Evolutionary conservation across 2,329 filamentous ascomycete species (phyloP).

Genomic region (Aspergillus pseudoterreus): DNA sequence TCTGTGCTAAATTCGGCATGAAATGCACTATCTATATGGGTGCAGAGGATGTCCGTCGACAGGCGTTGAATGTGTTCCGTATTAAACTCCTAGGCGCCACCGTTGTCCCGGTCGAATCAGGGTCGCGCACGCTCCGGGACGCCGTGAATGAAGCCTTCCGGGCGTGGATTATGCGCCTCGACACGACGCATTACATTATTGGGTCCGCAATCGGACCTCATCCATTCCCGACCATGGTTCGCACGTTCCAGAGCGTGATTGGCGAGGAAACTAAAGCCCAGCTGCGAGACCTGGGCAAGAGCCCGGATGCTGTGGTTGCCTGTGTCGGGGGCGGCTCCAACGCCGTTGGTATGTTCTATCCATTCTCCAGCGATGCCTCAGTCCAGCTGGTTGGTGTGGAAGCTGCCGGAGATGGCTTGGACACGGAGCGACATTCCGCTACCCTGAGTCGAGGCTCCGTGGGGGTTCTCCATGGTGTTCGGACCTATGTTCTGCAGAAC

Average conservation of each 20-base stretch:
- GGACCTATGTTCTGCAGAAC: slow-evolving; percentile 89
- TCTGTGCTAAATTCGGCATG: slow-evolving; percentile 95
- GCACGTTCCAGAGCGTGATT: slow-evolving; percentile 94
- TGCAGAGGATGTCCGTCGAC: slow-evolving; percentile 86
- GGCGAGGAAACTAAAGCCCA: slow-evolving; percentile 90
- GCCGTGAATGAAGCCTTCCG: slow-evolving; percentile 91
- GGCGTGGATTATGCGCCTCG: slow-evolving; percentile 82
- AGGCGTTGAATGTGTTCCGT: slow-evolving; percentile 92
- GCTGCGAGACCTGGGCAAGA: slow-evolving; percentile 75
- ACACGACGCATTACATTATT: slow-evolving; percentile 93
- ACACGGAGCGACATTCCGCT: slow-evolving; percentile 76
- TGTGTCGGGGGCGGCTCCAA: slow-evolving; percentile 94
- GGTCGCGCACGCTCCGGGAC: slow-evolving; percentile 72
- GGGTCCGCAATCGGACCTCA: slow-evolving; percentile 93
- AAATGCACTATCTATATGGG: slow-evolving; percentile 97
- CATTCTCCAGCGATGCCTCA: slow-evolving; percentile 73
- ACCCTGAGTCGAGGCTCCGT: slow-evolving; percentile 80
- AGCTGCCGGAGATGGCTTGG: slow-evolving; percentile 82
- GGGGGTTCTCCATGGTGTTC: slow-evolving; percentile 90
- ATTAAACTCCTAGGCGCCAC: slow-evolving; percentile 89
- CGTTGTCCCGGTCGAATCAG: slow-evolving; percentile 84
- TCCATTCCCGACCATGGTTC: slow-evolving; percentile 93
- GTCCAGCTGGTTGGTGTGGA: slow-evolving; percentile 92
- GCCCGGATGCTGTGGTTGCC: slow-evolving; percentile 95
- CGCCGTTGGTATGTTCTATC: slow-evolving; percentile 93